Evolutionary conservation across 768 basidiomycete genomes (phyloP), one percentile per base, ranked within the genome.

Genomic region (Hypholoma fasciculare): DNA sequence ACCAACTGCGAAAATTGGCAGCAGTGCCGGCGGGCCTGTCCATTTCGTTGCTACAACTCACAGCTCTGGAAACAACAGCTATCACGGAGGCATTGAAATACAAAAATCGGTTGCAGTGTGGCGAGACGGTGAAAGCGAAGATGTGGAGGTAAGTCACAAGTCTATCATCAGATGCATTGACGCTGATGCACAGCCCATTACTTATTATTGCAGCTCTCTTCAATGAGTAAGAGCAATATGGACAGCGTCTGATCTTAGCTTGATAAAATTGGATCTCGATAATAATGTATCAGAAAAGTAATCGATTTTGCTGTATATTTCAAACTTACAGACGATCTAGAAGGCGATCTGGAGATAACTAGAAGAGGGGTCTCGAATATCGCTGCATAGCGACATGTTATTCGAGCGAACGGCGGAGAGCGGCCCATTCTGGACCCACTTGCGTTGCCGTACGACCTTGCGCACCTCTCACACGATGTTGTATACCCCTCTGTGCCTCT

Each of bases 21-120:
- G 54, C 13, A 54, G 27, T 30, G 40, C 51, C 11, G 44, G 44
- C n/a, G 54, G 54, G 8, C 54, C 54, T 14, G 54, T 54, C 5
- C 54, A 54, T 20, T 54, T 54, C 27, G 54, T 54, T 14, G 43
- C 54, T 11, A 54, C 54, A 9, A 34, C 27, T 14, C n/a, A 36
- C 17, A 54, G n/a, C 16, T 46, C 54, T 16, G 17, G 43, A 7
- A 27, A 54, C 34, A 44, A 54, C 26, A 54, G 53, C n/a, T 54
- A 54, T 54, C 53, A 54, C 16, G 54, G 54, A 38, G 54, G 44
- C 13, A 54, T 54, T 19, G 54, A 54, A n/a, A 54, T 54, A 5
- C 54, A 54, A 46, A 54, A 54, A 26, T 54, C 54, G 19, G 54
- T 54, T 26, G 54, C 54, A 4, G 54, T 54, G 34, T 54, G 54